Evolutionary conservation across 768 basidiomycete genomes (phyloP).

Genomic region (Rhodotorula babjevae): DNA sequence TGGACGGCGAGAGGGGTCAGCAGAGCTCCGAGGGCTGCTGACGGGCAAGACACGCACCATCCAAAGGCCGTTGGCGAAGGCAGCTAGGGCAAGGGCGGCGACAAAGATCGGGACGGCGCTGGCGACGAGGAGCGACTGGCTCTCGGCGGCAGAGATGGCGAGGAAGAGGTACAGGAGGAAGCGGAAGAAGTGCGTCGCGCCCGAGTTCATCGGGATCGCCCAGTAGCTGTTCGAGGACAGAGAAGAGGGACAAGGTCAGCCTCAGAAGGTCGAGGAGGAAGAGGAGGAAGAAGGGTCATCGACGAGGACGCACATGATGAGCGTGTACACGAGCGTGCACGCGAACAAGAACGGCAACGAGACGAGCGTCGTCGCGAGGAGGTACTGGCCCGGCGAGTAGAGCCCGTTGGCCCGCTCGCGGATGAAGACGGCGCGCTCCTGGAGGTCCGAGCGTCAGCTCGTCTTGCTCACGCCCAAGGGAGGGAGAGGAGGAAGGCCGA

Average conservation of each 20-base stretch:
- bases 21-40: too few relatives aligned
- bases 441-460: slow-evolving; percentile 28
- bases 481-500: background rate
- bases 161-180: slow-evolving; percentile 58
- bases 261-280: too few relatives aligned
- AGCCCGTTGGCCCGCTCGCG: slow-evolving; percentile 60
- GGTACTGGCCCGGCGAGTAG: slow-evolving; percentile 56
- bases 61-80: slow-evolving; percentile 55
- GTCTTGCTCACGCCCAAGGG: background rate
- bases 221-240: slow-evolving; percentile 41
- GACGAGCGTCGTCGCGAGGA: slow-evolving; percentile 57
- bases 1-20: too few relatives aligned
- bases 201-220: slow-evolving; percentile 53
- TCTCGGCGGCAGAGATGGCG: slow-evolving; percentile 18
- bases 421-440: slow-evolving; percentile 55
- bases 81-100: slow-evolving; percentile 57
- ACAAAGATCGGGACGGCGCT: slow-evolving; percentile 59
- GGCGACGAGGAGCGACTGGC: slow-evolving; percentile 51
- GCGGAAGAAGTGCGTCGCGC: slow-evolving; percentile 55
- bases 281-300: slow-evolving; percentile 4
- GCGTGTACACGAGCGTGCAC: slow-evolving; percentile 53
- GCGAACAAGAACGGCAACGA: slow-evolving; percentile 57
- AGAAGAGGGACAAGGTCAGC: too few relatives aligned
- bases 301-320: slow-evolving; percentile 57
- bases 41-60: too few relatives aligned